Conservation (phyloP, 2,329 filamentous ascomycete species). For the Leptosphaerulina australis region DNA sequence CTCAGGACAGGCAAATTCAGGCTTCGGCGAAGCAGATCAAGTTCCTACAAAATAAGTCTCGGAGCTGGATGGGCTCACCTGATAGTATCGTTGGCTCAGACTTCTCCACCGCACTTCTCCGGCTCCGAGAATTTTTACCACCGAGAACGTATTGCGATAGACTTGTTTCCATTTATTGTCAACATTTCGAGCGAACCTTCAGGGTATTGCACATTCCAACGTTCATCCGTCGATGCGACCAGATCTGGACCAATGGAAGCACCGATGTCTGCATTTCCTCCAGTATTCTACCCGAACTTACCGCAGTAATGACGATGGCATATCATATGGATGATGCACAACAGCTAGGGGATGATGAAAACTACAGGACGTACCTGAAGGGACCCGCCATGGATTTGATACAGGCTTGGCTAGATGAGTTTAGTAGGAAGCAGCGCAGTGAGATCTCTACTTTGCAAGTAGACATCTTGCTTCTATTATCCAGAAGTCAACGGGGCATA, state of each 20-base stretch:
- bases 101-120: constrained; percentile 25
- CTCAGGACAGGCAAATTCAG: constrained; percentile 22
- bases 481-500: constrained; percentile 18
- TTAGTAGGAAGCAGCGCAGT: constrained; percentile 28
- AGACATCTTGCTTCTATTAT: constrained; percentile 24
- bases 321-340: constrained; percentile 25
- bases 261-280: constrained; percentile 19
- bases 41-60: constrained; percentile 24
- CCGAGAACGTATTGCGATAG: constrained; percentile 30
- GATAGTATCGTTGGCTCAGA: constrained; percentile 13
- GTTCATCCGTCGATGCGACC: constrained; percentile 32
- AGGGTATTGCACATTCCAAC: constrained; percentile 33
- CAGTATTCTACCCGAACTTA: constrained; percentile 33
- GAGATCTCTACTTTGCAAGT: constrained; percentile 32
- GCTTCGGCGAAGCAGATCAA: constrained; percentile 26
- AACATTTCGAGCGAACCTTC: constrained; percentile 33
- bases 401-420: constrained; percentile 31
- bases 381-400: constrained; percentile 23
- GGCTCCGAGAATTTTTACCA: constrained; percentile 28
- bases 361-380: constrained; percentile 22
- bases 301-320: constrained; percentile 30
- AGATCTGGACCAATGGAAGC: constrained; percentile 25
- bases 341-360: constrained; percentile 12
- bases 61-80: constrained; percentile 17
- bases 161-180: constrained; percentile 27